phyloP scores from a whole-genome alignment of 2,329 filamentous ascomycete genomes.

The Fusarium chaquense region DNA sequence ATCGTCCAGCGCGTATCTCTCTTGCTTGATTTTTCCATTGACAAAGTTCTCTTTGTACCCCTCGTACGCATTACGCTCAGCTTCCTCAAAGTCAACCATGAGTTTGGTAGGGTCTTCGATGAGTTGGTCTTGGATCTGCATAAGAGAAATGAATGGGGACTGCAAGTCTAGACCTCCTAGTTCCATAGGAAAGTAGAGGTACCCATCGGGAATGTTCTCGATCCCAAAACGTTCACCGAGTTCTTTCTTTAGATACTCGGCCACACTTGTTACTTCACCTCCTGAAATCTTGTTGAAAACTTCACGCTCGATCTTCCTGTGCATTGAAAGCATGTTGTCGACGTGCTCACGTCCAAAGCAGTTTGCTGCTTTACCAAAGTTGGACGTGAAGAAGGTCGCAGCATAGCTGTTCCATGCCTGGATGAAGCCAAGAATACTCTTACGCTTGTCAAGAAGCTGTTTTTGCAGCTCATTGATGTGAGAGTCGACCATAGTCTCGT shows the following conservation, averaged over 20 bases:
- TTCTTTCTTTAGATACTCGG: conserved; percentile 65
- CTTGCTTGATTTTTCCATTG: conserved; percentile 18
- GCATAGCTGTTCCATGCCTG: conserved; percentile 66
- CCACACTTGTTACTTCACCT: conserved; percentile 56
- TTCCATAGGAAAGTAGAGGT: conserved; percentile 60
- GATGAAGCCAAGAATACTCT: conserved; percentile 61
- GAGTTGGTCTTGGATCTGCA: conserved; percentile 55
- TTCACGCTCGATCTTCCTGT: conserved; percentile 61
- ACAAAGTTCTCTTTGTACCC: conserved; percentile 54
- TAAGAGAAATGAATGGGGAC: conserved; percentile 59
- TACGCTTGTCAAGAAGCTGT: conserved; percentile 66
- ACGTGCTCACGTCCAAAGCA: conserved; percentile 65
- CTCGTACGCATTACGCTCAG: conserved; percentile 54
- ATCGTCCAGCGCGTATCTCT: conserved; percentile 24
- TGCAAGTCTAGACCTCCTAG: conserved; percentile 61
- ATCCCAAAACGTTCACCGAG: conserved; percentile 65
- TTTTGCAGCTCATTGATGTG: conserved; percentile 70
- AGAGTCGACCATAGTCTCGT: conserved; percentile 67
- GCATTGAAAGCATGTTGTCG: conserved; percentile 63
- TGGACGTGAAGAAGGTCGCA: conserved; percentile 63
- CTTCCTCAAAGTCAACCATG: conserved; percentile 51
- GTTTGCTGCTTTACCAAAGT: conserved; percentile 64
- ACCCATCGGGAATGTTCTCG: conserved; percentile 58
- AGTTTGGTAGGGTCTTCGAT: conserved; percentile 47
- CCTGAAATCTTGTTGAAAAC: conserved; percentile 57